Evolutionary conservation across 2,329 filamentous ascomycete species (phyloP), one percentile per base, ranked within the genome.

Genomic region (Aspergillus latus): DNA sequence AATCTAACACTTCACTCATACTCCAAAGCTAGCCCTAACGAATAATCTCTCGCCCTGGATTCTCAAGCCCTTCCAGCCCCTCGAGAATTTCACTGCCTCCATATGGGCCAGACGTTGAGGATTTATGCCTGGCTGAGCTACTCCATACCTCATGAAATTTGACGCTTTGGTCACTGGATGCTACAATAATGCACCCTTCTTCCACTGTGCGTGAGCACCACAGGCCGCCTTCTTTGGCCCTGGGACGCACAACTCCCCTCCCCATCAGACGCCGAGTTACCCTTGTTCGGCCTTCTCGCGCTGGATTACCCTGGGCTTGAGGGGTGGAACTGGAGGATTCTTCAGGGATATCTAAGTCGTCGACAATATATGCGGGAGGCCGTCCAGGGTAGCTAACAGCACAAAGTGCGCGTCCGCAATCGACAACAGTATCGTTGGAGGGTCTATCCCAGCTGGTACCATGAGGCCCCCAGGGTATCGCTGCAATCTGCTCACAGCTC

Each of bases 131-230:
- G 63, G 77, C 80, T 40, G 81, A 77, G 2, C 84, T 82, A n/a
- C 83, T 82, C 94, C 92, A 97, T 9, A 99, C 86, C 75, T 97
- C 92, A 72, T 97, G 92, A 67, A 97, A 97, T 69, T 94, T 94
- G 72, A 97, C 88, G 64, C 85, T 95, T 69, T 91, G 88, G 74
- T 97, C 92, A 68, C 92, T 96, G 43, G 90, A 89, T 13, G 92
- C 93, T 52, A 99, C 88, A 15, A 97, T 89, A 63, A 99, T 87
- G 69, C 92, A 96, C 0, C 89, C 90, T 65, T 93, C 89, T 62
- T 85, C 82, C 4, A 80, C 77, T 0, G 83, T 85, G 16, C 84
- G 79, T 49, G 76, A 78, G 60, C 80, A 80, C 73, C 79, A 82
- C 46, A 78, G 75, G n/a, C 79, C 80, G 55, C 81, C 81, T 67